phyloP scores from a whole-genome alignment of 805 yeast species.

The Wickerhamiella domercqiae region DNA sequence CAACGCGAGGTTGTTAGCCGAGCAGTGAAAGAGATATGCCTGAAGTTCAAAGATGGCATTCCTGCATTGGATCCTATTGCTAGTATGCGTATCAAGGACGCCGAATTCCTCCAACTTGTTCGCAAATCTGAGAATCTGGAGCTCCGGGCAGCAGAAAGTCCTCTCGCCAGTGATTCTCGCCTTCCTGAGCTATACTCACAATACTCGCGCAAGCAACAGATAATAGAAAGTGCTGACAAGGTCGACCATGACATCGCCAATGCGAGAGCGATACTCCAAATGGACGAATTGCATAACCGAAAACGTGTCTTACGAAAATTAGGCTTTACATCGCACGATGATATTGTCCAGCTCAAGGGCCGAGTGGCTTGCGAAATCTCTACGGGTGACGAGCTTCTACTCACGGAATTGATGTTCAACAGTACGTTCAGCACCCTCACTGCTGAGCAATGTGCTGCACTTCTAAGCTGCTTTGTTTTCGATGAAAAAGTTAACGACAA shows the following conservation, averaged over 20 bases:
- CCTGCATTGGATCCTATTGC: slow-evolving; percentile 84
- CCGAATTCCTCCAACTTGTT: slow-evolving; percentile 53
- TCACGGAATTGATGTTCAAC: slow-evolving; percentile 87
- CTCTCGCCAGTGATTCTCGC: slow-evolving; percentile 35
- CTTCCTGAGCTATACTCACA: slow-evolving; percentile 47
- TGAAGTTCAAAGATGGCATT: slow-evolving; percentile 77
- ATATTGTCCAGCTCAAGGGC: slow-evolving; percentile 90
- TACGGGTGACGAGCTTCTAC: slow-evolving; percentile 60
- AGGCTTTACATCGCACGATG: slow-evolving; percentile 74
- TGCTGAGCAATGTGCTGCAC: slow-evolving; percentile 83
- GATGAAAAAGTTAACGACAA: slow-evolving; percentile 83
- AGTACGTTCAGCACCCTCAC: slow-evolving; percentile 83
- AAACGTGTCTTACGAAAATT: slow-evolving; percentile 84
- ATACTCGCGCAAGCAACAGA: slow-evolving; percentile 48
- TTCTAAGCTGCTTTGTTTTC: slow-evolving; percentile 88
- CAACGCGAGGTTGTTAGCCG: slow-evolving; percentile 44
- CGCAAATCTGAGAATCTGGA: slow-evolving; percentile 75
- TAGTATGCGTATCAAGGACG: slow-evolving; percentile 80
- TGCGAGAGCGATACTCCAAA: slow-evolving; percentile 81
- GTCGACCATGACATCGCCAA: slow-evolving; percentile 54
- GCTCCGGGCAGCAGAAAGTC: slow-evolving; percentile 53
- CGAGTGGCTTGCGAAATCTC: slow-evolving; percentile 95
- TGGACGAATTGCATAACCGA: slow-evolving; percentile 85
- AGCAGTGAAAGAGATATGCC: slow-evolving; percentile 63
- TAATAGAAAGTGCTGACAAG: slow-evolving; percentile 42